Base-by-base conservation (phyloP, 768 basidiomycete genomes). In the Rhodotorula sphaerocarpa region DNA sequence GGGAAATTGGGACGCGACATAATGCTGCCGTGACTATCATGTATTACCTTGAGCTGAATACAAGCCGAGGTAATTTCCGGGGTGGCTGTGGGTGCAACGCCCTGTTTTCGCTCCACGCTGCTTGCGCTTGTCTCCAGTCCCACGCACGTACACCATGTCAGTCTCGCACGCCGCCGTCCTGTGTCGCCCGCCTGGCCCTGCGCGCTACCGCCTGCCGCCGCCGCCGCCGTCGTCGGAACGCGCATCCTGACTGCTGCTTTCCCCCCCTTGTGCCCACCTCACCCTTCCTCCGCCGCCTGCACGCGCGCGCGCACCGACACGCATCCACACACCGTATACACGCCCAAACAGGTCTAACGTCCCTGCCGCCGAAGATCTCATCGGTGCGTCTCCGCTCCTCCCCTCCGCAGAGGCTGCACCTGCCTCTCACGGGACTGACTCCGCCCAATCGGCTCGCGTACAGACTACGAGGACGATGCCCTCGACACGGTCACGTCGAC, bases 391-490 rank as follows among this genome's bases (percentile, higher is more conserved):
- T 45, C 34, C 42, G 30, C 33, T 41, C 25, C 30, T 27, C 47
- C 34, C 16, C 23, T 4, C 25, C 20, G 28, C 41, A 3, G 7
- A 18, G 23, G 27, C 16, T 47, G 42, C 25, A 6, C 15, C 23
- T 7, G 1, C 50, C 33, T 25, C 4, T 2, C 20, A 16, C 30
- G 36, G 9, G 9, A 39, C 36, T 39, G 21, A 31, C 20, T 31
- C 12, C 41, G 27, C 7, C 48, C 2, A 46, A 20, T n/a, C n/a
- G n/a, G n/a, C n/a, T n/a, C 41, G n/a, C 18, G 21, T 6, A 6
- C 54, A 62, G 67, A 68, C 52, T 68, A 68, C 67, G 67, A 68
- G 67, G 67, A 64, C 58, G 62, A 68, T 11, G 56, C 31, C 52
- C n/a, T 61, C 36, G 55, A 56, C 42, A 27, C 61, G n/a, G n/a